Base-by-base conservation (phyloP, 73 alveolate genomes). In the Stentor coeruleus region DNA sequence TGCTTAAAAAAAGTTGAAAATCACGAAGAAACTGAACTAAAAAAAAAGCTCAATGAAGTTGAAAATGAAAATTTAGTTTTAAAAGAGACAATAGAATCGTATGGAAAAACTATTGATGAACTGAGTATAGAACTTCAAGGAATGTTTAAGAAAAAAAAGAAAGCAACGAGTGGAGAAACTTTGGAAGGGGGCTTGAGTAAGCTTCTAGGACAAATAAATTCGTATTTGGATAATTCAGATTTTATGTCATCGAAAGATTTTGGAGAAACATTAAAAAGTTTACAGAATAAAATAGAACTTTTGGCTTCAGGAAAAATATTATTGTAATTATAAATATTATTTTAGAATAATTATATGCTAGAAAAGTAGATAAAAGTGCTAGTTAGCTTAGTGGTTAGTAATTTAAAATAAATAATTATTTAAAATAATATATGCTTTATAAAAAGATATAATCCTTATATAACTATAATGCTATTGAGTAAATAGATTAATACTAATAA, bases 91-190 rank as follows among this genome's bases (percentile, higher is more conserved):
- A 11, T 66, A 1, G 79, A 66, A 66, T 37, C n/a, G 79, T 31
- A 66, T 20, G 49, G 33, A 2, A 66, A 31, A 31, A 66, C 37
- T 66, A 66, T 66, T 66, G 79, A 66, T 66, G 79, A 66, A 28
- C 37, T 66, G 14, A 66, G 79, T 40, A 66, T 20, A 66, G 79
- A 66, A 2, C 79, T 66, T 26, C 39, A 20, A 33, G 79, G 15
- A 26, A 26, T 40, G 26, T 66, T 66, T 31, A 66, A 40, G 37
- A 66, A 31, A 66, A 66, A 66, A 33, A 20, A 20, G 33, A 66
- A 31, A 15, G n/a, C 37, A 40, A 66, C 49, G 26, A 66, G 1
- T 0, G n/a, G 1, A 33, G n/a, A 20, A 28, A 33, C 20, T 33
- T 28, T 31, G 1, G 40, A 66, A 66, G 37, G 37, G 15, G 37